Conservation (phyloP, 2,329 filamentous ascomycete genomes). For the Colletotrichum echinochloae region DNA sequence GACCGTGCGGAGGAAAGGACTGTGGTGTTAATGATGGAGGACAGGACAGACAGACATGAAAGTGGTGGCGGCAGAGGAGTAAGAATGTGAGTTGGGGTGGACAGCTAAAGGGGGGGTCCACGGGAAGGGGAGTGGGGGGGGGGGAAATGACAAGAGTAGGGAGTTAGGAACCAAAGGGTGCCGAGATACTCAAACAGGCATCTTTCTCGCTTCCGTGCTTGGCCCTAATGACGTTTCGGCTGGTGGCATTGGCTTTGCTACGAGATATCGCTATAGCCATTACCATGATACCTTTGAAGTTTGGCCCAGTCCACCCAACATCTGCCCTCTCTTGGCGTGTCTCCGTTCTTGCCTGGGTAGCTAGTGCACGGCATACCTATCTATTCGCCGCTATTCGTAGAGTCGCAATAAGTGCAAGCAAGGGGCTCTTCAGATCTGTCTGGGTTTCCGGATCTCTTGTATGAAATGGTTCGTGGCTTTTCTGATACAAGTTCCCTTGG, state of each 20-base stretch:
- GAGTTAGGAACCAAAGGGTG: constrained; percentile 29
- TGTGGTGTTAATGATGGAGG: constrained; percentile 4
- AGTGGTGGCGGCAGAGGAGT: background rate
- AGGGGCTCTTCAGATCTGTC: constrained; percentile 15
- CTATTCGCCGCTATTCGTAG: too few species aligned
- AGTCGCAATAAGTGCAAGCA: constrained; percentile 5
- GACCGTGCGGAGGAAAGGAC: constrained; percentile 23
- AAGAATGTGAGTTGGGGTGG: constrained; percentile 3
- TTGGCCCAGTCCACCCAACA: background rate
- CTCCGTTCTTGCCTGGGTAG: background rate
- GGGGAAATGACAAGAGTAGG: constrained; percentile 24
- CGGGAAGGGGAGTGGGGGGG: constrained; percentile 8
- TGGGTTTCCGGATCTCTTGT: constrained; percentile 11
- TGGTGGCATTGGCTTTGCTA: constrained; percentile 29
- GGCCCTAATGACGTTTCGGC: constrained; percentile 41
- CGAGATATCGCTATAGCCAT: constrained; percentile 13
- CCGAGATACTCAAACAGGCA: constrained; percentile 39
- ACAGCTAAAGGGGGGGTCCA: background rate
- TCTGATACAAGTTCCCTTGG: background rate
- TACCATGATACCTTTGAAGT: too few species aligned
- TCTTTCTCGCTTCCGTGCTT: constrained; percentile 40
- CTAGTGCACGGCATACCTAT: too few species aligned
- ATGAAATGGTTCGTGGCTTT: background rate
- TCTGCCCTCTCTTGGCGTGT: background rate
- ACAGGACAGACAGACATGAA: background rate